Evolutionary conservation across 345 rosid genomes (phyloP), one percentile per base, ranked within the genome.

Genomic region (Cardamine chenopodiifolia): DNA sequence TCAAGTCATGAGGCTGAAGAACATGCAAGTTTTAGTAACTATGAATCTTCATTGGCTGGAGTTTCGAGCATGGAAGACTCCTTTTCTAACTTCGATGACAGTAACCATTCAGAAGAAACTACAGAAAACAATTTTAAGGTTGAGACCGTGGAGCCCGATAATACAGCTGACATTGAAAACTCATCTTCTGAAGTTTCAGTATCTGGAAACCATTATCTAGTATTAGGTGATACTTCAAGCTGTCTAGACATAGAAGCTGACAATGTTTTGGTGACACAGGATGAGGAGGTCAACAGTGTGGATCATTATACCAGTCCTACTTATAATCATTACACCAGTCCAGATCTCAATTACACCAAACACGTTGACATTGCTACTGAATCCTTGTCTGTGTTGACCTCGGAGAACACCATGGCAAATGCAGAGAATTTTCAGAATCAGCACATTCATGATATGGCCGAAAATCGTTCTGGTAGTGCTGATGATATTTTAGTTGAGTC

Each of bases 111-210:
- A 7, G 71, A 56, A 61, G 75, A 72, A 40, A 56, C 23, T n/a
- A 22, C 66, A 15, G 74, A 37, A 49, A 52, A 4, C 22, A 15
- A 1, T 34, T 62, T 60, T 45, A 4, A 23, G 57, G 71, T 58
- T 56, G 81, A 77, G 68, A 78, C 61, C 12, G 62, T 69, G 66
- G 83, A 79, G 73, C 78, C 64, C 50, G 48, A 35, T 58, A 39
- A 44, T 48, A 20, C 26, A 58, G 34, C 20, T 60, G 78, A 23
- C 23, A 17, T 8, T 31, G 69, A 31, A 14, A 28, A 19, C 8
- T 59, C 44, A n/a, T 59, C 64, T 72, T 52, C 70, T 11, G 34
- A 72, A 78, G 57, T 42, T 40, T 59, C 53, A 7, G 2, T 25
- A 31, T 78, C 44, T 40, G 59, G 19, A 26, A 47, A 56, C 35